These are phyloP conservation scores for Syzygium syzygioides DNA, from an alignment of 441 rosid genomes.

Conservation along the genomic window DNA sequence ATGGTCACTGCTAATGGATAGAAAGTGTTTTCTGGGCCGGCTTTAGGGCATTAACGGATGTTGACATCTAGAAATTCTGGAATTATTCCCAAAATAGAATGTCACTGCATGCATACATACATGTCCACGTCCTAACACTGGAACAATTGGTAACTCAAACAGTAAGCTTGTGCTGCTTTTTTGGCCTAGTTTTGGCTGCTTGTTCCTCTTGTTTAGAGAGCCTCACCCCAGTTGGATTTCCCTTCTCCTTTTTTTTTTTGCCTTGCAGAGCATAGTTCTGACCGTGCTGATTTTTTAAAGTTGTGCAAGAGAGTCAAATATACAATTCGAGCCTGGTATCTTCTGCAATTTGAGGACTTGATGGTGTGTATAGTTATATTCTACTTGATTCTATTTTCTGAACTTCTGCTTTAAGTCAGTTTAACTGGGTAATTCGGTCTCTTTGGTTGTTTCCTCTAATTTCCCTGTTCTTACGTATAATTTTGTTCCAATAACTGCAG, in stretches of 20 bases:
- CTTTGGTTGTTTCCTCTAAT: background rate
- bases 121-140: background rate
- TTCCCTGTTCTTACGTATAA: background rate
- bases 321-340: conserved; percentile 84
- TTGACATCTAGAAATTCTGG: background rate
- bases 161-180: background rate
- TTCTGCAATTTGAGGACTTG: conserved; percentile 71
- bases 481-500: conserved; percentile 27
- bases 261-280: conserved; percentile 37
- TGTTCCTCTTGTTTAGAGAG: background rate
- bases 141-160: background rate
- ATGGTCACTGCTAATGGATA: background rate
- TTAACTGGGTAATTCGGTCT: background rate
- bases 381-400: background rate
- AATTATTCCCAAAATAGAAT: background rate
- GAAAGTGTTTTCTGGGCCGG: background rate
- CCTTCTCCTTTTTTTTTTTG: background rate
- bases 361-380: conserved; percentile 32
- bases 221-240: background rate
- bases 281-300: conserved; percentile 64
- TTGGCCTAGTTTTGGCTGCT: background rate
- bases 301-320: conserved; percentile 75
- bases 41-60: background rate
- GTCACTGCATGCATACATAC: background rate
- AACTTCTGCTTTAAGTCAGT: background rate